These are phyloP conservation scores for Fusarium compactum DNA, from an alignment of 2,329 filamentous ascomycete species.

Conservation along the genomic window DNA sequence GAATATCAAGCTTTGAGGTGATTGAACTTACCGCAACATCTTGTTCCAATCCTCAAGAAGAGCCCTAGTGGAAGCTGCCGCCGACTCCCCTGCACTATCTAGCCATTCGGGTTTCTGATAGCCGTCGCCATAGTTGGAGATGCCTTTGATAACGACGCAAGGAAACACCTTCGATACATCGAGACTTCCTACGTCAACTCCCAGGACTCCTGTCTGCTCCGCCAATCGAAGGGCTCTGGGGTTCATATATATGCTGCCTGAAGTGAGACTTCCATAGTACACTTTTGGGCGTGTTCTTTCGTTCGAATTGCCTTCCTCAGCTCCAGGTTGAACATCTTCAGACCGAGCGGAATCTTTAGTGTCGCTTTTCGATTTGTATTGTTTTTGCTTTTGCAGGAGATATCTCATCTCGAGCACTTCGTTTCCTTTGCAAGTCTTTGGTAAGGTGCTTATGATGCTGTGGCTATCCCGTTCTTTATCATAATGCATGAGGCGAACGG, in stretches of 20 bases:
- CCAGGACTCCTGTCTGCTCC: constrained; percentile 1
- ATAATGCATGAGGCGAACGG: neutral
- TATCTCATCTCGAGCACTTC: neutral
- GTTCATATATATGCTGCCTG: neutral
- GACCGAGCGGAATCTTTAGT: neutral
- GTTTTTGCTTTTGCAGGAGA: neutral
- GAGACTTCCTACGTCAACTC: constrained; percentile 32
- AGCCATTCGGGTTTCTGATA: constrained; percentile 23
- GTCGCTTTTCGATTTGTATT: neutral
- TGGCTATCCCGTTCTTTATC: neutral
- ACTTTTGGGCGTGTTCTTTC: neutral
- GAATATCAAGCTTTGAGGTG: neutral
- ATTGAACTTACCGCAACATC: neutral
- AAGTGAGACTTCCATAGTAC: neutral
- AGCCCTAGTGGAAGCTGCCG: neutral
- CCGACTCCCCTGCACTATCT: neutral
- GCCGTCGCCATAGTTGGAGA: constrained; percentile 33
- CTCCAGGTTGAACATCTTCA: neutral
- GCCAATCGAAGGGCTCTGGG: neutral
- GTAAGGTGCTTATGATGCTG: neutral
- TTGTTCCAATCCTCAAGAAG: constrained; percentile 16
- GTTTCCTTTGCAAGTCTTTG: neutral
- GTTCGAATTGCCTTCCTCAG: neutral
- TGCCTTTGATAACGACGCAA: constrained; percentile 29
- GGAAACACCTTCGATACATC: constrained; percentile 26